Conservation (phyloP, 1,284 basidiomycete genomes). For the Gomphus bonarii region DNA sequence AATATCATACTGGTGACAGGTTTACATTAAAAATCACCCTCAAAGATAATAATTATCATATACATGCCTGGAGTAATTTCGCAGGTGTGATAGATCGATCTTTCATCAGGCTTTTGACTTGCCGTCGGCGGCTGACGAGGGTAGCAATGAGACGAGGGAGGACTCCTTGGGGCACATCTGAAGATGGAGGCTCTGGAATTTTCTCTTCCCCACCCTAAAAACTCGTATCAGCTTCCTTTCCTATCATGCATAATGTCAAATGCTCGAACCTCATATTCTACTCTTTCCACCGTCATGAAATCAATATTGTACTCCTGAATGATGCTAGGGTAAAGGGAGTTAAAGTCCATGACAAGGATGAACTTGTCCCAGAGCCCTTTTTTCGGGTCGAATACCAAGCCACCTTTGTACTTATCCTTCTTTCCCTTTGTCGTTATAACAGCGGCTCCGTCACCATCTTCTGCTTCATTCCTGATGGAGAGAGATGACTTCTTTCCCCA, state of each 20-base stretch:
- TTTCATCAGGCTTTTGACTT: constrained; percentile 96
- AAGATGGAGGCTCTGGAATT: constrained; percentile 81
- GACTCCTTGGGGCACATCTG: constrained; percentile 74
- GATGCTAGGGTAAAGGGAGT: constrained; percentile 97
- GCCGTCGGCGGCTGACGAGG: constrained; percentile 80
- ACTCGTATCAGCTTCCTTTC: not conserved
- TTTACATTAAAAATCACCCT: not conserved
- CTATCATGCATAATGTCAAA: not conserved
- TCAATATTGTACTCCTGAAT: constrained; percentile 99
- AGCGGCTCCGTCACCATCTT: constrained; percentile 45
- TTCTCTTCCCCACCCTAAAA: constrained; percentile 61
- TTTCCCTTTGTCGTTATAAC: constrained; percentile 54
- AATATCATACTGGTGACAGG: constrained; percentile 70
- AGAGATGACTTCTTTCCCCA: constrained; percentile 65
- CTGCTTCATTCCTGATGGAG: constrained; percentile 49
- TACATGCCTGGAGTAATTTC: constrained; percentile 75
- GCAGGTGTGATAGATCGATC: constrained; percentile 68
- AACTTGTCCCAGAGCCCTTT: constrained; percentile 94
- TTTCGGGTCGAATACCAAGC: constrained; percentile 96
- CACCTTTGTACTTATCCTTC: constrained; percentile 97
- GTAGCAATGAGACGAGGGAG: constrained; percentile 93
- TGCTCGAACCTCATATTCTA: constrained; percentile 46
- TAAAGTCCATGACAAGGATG: constrained; percentile 99
- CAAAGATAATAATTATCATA: not conserved
- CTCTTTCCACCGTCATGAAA: constrained; percentile 88